phyloP scores from a whole-genome alignment of 805 yeast species.

The Zygoascus ofunaensis region DNA sequence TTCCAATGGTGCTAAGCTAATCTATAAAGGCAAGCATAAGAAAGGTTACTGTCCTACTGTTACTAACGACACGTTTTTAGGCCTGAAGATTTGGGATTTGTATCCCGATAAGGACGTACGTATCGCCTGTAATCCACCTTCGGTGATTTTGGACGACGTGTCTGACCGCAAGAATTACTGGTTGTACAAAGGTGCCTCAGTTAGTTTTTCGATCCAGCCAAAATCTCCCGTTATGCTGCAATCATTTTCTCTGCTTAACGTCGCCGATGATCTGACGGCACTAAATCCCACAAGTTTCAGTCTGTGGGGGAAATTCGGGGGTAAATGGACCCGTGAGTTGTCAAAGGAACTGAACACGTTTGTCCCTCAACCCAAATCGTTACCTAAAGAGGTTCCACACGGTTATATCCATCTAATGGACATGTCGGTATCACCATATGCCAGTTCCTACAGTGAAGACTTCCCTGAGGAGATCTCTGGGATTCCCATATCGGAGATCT shows the following conservation, averaged over 20 bases:
- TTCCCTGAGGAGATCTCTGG: background rate
- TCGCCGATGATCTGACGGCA: background rate
- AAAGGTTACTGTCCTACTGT: background rate
- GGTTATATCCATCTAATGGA: background rate
- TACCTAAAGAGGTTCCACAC: background rate
- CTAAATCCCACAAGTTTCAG: background rate
- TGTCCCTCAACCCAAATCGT: background rate
- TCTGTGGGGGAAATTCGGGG: background rate
- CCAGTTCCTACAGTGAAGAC: background rate
- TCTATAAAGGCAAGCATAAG: background rate
- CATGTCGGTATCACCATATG: background rate
- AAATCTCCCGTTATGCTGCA: background rate
- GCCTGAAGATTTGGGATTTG: background rate
- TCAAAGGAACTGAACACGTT: background rate
- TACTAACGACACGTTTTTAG: background rate
- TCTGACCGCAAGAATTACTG: background rate
- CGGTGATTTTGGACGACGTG: background rate
- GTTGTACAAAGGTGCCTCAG: background rate
- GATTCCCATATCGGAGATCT: background rate
- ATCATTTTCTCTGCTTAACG: background rate
- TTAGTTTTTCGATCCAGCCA: background rate
- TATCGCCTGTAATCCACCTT: background rate
- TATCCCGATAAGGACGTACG: background rate
- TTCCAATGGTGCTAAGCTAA: background rate
- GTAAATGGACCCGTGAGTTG: background rate